phyloP scores from a whole-genome alignment of 306 rosid species.

The Acacia confusa region DNA sequence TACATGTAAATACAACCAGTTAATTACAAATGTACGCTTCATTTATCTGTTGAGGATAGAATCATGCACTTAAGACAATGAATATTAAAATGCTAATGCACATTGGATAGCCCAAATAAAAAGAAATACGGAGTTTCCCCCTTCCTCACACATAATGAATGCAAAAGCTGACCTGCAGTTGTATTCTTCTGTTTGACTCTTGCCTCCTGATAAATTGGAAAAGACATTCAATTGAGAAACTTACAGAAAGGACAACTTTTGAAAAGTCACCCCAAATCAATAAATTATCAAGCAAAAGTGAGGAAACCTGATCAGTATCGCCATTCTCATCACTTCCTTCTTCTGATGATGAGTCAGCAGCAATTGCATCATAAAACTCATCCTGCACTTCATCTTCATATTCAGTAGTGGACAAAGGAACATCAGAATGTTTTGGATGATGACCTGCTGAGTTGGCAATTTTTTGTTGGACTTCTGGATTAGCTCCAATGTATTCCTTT shows the following conservation, averaged over 20 bases:
- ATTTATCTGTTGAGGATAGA: background rate
- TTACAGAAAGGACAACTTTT: background rate
- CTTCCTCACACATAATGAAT: conserved; percentile 22
- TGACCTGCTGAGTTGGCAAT: conserved; percentile 42
- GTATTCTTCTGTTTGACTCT: conserved; percentile 52
- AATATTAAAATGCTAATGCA: background rate
- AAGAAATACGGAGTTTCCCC: conserved; percentile 5
- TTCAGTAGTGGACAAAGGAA: conserved; percentile 51
- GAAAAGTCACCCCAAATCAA: background rate
- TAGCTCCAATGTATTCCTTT: conserved; percentile 86
- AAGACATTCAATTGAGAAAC: conserved; percentile 29
- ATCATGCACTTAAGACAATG: background rate
- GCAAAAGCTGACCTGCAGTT: conserved; percentile 38
- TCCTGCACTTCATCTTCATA: conserved; percentile 65
- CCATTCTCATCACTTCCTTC: conserved; percentile 35
- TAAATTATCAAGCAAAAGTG: conserved; percentile 20
- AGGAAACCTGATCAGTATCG: conserved; percentile 43
- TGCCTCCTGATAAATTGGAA: conserved; percentile 40
- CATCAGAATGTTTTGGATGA: conserved; percentile 52
- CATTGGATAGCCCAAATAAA: conserved; percentile 32
- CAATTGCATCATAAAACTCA: conserved; percentile 90
- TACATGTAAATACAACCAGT: background rate
- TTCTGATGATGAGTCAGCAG: conserved; percentile 63
- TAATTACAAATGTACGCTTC: conserved; percentile 10
- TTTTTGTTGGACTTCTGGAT: conserved; percentile 58